Conservation (phyloP, 2,329 filamentous ascomycete species). For the Teratosphaeria destructans region DNA sequence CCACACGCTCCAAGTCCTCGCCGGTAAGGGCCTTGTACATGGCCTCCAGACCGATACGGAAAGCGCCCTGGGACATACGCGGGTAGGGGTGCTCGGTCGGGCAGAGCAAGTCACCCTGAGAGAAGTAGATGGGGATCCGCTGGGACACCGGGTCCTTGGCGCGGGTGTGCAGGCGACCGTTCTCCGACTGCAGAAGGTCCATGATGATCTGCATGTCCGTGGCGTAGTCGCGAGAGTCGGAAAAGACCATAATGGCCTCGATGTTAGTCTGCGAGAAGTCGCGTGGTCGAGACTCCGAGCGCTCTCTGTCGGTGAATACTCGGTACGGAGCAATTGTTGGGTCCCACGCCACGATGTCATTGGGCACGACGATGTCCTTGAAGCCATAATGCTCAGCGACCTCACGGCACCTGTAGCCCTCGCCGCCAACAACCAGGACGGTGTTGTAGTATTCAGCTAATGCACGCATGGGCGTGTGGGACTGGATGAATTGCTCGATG, state of each 20-base stretch:
- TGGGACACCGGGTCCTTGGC: slow-evolving; percentile 55
- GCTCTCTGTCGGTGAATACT: slow-evolving; percentile 57
- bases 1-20: slow-evolving; percentile 61
- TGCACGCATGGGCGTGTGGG: slow-evolving; percentile 67
- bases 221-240: slow-evolving; percentile 62
- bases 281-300: slow-evolving; percentile 54
- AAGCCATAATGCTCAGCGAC: slow-evolving; percentile 65
- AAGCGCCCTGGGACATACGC: slow-evolving; percentile 63
- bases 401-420: slow-evolving; percentile 63
- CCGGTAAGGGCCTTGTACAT: slow-evolving; percentile 64
- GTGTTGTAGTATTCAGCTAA: slow-evolving; percentile 67
- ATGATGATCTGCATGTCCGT: slow-evolving; percentile 70
- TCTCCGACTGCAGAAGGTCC: slow-evolving; percentile 57
- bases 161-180: slow-evolving; percentile 55
- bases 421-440: slow-evolving; percentile 64
- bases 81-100: slow-evolving; percentile 44
- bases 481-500: slow-evolving; percentile 67
- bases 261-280: slow-evolving; percentile 65
- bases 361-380: slow-evolving; percentile 61
- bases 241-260: slow-evolving; percentile 65
- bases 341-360: slow-evolving; percentile 63
- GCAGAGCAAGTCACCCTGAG: slow-evolving; percentile 54
- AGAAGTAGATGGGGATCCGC: slow-evolving; percentile 67
- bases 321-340: slow-evolving; percentile 59
- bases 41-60: slow-evolving; percentile 63